Evolutionary conservation across 805 yeast species (phyloP), one percentile per base, ranked within the genome.

Genomic region (Starmerella geochares): DNA sequence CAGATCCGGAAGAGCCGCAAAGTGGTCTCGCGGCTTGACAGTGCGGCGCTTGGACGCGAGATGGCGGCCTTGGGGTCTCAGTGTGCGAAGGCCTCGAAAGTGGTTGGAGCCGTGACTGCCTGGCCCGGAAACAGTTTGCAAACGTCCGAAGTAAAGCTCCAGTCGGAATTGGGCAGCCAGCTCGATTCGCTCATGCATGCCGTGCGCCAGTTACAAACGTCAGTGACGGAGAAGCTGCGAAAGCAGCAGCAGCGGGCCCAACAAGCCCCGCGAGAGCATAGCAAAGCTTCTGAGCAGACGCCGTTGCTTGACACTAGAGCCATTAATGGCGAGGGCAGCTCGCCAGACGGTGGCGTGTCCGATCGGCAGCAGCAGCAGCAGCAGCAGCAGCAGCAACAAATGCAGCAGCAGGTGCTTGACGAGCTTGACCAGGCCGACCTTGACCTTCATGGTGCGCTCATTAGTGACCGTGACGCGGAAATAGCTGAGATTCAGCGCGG

Each of bases 401-500:
- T 29, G 42, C 57, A 54, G 39, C 44, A 37, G 41, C 58, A 54
- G 48, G 69, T 77, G 0, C 75, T 79, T 5, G 64, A 75, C 32
- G 60, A 69, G 13, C 59, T 61, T 2, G 54, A 60, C 28, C 65
- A 62, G 32, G 57, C 56, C 14, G 62, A 54, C 16, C 55, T 64
- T 3, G 64, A 61, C 35, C 54, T 63, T 41, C 65, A 65, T 41
- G 47, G 52, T 11, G 56, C 57, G 9, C 48, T 59, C 4, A 79
- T 87, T 2, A 77, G 79, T 50, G 90, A 86, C 60, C 69, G 96
- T 49, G 80, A 83, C 47, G 68, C 76, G 21, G 92, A 86, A 54
- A 83, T 88, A 28, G 70, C 72, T 27, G 79, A 77, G 53, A 81
- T 87, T 8, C 80, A 82, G 38, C 77, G 78, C 37, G 94, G 95